Evolutionary conservation across 805 yeast species (phyloP).

Genomic region (Candida ovalis): DNA sequence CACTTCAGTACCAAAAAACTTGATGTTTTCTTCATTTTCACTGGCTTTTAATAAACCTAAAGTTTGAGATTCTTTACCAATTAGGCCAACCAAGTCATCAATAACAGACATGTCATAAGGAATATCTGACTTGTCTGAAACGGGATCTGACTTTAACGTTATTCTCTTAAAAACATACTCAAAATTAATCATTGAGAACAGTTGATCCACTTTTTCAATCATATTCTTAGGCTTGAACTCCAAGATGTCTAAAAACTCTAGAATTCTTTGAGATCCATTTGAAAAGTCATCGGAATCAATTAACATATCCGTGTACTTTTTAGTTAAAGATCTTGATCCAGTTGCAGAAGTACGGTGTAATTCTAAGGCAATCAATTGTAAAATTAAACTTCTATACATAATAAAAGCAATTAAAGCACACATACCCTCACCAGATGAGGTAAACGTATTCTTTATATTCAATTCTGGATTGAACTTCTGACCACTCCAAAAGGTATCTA

Average conservation of each 20-base stretch:
- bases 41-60: constrained; percentile 23
- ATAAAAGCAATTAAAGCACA: constrained; percentile 61
- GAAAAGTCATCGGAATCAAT: constrained; percentile 45
- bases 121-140: constrained; percentile 5
- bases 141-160: constrained; percentile 23
- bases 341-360: constrained; percentile 51
- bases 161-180: constrained; percentile 41
- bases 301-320: constrained; percentile 49
- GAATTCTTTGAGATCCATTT: constrained; percentile 60
- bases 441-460: constrained; percentile 30
- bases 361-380: constrained; percentile 69
- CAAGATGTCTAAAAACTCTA: constrained; percentile 67
- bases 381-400: constrained; percentile 52
- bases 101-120: constrained; percentile 42
- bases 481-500: constrained; percentile 53
- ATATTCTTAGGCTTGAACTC: constrained; percentile 50
- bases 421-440: constrained; percentile 36
- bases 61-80: constrained; percentile 24
- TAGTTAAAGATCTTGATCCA: constrained; percentile 48
- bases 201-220: constrained; percentile 37
- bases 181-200: constrained; percentile 36
- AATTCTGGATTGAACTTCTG: constrained; percentile 41
- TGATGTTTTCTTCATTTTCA: constrained; percentile 12
- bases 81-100: constrained; percentile 27
- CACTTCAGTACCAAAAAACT: constrained; percentile 22